Conservation (phyloP, 768 basidiomycete species). For the Mycena leptocephala region DNA sequence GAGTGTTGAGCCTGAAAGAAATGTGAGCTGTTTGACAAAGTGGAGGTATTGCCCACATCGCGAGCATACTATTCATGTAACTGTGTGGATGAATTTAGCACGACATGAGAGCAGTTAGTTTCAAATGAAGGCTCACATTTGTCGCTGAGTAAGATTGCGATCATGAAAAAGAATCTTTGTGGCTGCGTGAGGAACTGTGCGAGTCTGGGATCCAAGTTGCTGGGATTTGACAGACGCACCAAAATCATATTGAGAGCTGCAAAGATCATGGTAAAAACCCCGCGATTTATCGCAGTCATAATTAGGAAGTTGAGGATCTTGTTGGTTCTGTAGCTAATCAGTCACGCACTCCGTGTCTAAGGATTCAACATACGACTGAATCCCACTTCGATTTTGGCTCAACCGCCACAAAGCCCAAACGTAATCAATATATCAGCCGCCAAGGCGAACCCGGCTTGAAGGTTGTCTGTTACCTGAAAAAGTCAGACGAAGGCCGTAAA, state of each 20-base stretch:
- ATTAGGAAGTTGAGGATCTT: slow-evolving; percentile 21
- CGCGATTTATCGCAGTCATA: slow-evolving; percentile 23
- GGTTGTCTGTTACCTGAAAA: neutral
- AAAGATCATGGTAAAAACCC: slow-evolving; percentile 7
- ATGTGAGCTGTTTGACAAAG: neutral
- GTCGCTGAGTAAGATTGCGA: slow-evolving; percentile 10
- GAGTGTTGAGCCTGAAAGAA: neutral
- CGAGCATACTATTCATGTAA: neutral
- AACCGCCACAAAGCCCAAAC: slow-evolving; percentile 17
- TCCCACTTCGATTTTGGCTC: neutral
- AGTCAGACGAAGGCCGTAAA: neutral
- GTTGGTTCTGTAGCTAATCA: neutral
- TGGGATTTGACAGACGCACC: neutral
- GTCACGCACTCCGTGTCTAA: neutral
- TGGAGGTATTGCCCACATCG: neutral
- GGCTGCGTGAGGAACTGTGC: slow-evolving; percentile 12
- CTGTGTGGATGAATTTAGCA: no score
- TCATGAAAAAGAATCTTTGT: slow-evolving; percentile 23
- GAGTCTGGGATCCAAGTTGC: neutral
- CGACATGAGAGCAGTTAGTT: neutral
- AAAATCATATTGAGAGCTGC: slow-evolving; percentile 13
- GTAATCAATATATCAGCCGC: slow-evolving; percentile 6
- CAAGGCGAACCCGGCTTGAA: neutral
- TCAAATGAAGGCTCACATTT: neutral
- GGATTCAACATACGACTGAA: slow-evolving; percentile 9